Conservation (phyloP, 179 eudicot species). For the Heliamphora pulchella region DNA sequence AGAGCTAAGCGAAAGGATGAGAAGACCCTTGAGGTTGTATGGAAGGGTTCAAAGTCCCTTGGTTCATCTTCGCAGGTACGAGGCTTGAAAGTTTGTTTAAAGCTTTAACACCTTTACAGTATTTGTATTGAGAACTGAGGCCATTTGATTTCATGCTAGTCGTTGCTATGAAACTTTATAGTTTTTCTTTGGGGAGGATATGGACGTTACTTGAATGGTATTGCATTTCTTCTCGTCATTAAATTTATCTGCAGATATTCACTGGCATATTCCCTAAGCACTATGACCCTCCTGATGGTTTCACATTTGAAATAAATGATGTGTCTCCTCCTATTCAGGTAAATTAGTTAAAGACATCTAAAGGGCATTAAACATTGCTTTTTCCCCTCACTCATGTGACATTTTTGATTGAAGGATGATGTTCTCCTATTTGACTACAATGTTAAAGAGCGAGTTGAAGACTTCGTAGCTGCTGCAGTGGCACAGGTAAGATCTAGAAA, state of each 20-base stretch:
- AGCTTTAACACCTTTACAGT: neutral
- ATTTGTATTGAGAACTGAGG: neutral
- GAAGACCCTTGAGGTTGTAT: slow-evolving; percentile 77
- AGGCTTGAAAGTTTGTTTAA: neutral
- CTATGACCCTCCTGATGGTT: slow-evolving; percentile 87
- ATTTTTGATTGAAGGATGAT: slow-evolving; percentile 55
- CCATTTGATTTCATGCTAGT: neutral
- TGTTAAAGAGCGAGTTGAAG: slow-evolving; percentile 85
- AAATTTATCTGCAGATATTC: slow-evolving; percentile 54
- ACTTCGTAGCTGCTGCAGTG: slow-evolving; percentile 84
- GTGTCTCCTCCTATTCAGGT: slow-evolving; percentile 81
- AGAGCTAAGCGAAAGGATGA: slow-evolving; percentile 66
- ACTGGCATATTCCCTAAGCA: slow-evolving; percentile 76
- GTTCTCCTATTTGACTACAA: slow-evolving; percentile 66
- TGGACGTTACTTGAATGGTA: neutral
- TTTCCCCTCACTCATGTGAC: neutral
- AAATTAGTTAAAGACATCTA: neutral
- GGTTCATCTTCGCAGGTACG: slow-evolving; percentile 78
- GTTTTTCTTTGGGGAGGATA: neutral
- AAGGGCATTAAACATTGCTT: slow-evolving; percentile 1
- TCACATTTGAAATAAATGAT: slow-evolving; percentile 82
- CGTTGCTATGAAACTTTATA: no score
- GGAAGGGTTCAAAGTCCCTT: slow-evolving; percentile 85
- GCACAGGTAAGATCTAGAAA: slow-evolving; percentile 50
- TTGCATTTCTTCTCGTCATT: slow-evolving; percentile 8